phyloP scores from a whole-genome alignment of 2,329 filamentous ascomycete species.

The Paramyrothecium roridum region DNA sequence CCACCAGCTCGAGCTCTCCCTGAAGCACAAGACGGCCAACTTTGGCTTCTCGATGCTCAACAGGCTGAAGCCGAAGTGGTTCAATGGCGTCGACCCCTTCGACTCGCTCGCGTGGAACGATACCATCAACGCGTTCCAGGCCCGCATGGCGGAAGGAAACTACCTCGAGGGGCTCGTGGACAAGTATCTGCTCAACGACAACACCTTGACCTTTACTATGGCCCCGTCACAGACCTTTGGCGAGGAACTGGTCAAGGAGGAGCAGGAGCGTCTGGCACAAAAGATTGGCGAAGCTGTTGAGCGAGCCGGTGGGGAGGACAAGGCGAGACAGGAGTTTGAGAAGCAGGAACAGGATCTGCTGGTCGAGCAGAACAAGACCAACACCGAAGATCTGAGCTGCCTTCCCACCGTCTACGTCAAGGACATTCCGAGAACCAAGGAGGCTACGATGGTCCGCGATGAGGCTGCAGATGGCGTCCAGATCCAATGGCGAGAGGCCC shows the following conservation, averaged over 20 bases:
- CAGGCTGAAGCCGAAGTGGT: slow-evolving; percentile 87
- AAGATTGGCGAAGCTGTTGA: slow-evolving; percentile 72
- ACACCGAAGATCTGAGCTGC: slow-evolving; percentile 80
- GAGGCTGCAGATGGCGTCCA: slow-evolving; percentile 63
- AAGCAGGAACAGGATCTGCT: slow-evolving; percentile 78
- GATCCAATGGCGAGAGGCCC: slow-evolving; percentile 87
- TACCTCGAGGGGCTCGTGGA: slow-evolving; percentile 85
- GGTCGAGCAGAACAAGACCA: slow-evolving; percentile 78
- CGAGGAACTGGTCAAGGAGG: slow-evolving; percentile 71
- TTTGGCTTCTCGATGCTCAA: slow-evolving; percentile 92
- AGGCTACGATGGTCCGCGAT: slow-evolving; percentile 57
- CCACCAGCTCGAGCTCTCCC: slow-evolving; percentile 86
- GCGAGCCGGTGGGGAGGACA: slow-evolving; percentile 66
- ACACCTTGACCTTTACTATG: slow-evolving; percentile 92
- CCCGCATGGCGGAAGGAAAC: slow-evolving; percentile 66
- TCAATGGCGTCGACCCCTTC: slow-evolving; percentile 91
- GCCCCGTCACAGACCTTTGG: slow-evolving; percentile 74
- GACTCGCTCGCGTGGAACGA: slow-evolving; percentile 90
- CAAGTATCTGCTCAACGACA: slow-evolving; percentile 86
- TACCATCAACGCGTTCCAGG: slow-evolving; percentile 78
- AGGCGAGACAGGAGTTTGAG: slow-evolving; percentile 69
- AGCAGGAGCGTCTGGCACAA: slow-evolving; percentile 66
- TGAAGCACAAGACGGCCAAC: slow-evolving; percentile 95
- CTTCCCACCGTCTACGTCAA: slow-evolving; percentile 83
- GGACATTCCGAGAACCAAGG: slow-evolving; percentile 80